phyloP scores from a whole-genome alignment of 371 early-diverging fungal species.

The Homolaphlyctis polyrhiza region DNA sequence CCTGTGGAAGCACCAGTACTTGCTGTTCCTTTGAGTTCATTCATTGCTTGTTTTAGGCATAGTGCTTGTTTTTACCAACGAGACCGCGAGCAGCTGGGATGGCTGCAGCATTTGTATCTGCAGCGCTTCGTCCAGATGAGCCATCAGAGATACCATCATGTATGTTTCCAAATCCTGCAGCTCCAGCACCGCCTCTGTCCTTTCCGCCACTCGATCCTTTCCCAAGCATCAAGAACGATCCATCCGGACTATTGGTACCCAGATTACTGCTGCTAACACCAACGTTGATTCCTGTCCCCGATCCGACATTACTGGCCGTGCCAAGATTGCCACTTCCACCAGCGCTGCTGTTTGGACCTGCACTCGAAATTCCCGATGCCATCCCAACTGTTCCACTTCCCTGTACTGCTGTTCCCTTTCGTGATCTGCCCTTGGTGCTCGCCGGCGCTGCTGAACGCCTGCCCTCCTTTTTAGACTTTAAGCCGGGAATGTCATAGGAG shows the following conservation, averaged over 20 bases:
- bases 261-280: constrained; percentile 6
- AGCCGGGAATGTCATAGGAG: constrained; percentile 37
- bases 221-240: constrained; percentile 1
- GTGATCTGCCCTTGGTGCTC: constrained; percentile 2
- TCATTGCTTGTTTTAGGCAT: constrained; percentile 23
- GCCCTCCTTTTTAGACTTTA: constrained; percentile 11
- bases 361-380: background rate
- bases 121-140: background rate
- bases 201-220: background rate
- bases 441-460: constrained; percentile 18
- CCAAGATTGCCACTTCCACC: constrained; percentile 6
- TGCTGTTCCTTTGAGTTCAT: background rate
- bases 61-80: constrained; percentile 35
- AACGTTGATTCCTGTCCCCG: constrained; percentile 3
- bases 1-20: too few species aligned
- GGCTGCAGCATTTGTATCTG: background rate
- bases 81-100: constrained; percentile 36
- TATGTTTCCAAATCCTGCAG: background rate
- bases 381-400: background rate
- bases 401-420: constrained; percentile 9
- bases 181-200: background rate
- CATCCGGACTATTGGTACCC: background rate
- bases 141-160: background rate
- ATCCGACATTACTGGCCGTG: constrained; percentile 6
- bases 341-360: constrained; percentile 1